These are phyloP conservation scores for Aureobasidium sp. DNA, from an alignment of 2,329 filamentous ascomycete species.

Conservation along the genomic window DNA sequence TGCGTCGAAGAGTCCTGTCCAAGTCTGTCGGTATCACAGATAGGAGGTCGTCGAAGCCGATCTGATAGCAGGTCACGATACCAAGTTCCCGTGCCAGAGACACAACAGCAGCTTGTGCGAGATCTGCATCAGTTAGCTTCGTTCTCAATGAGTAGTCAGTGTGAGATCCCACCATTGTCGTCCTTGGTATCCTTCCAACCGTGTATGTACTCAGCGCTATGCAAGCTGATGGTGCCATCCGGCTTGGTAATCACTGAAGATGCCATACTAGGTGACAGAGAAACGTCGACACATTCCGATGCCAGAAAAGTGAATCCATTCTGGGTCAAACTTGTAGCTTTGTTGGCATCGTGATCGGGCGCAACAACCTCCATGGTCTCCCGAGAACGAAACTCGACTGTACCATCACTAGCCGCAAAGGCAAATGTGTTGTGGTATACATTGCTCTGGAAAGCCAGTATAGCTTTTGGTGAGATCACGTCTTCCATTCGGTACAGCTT, in stretches of 20 bases:
- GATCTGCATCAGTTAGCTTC: background rate
- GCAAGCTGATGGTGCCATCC: conserved; percentile 37
- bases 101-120: conserved; percentile 25
- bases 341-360: conserved; percentile 56
- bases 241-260: conserved; percentile 38
- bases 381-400: conserved; percentile 72
- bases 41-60: conserved; percentile 45
- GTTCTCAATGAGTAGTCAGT: background rate
- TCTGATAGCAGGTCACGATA: conserved; percentile 35
- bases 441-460: conserved; percentile 61
- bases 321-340: conserved; percentile 65
- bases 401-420: conserved; percentile 72
- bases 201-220: conserved; percentile 36
- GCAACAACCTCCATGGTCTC: conserved; percentile 60
- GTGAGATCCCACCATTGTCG: background rate
- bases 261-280: conserved; percentile 43
- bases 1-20: conserved; percentile 54
- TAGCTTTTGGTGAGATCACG: conserved; percentile 60
- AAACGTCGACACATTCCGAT: conserved; percentile 41
- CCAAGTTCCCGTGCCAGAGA: conserved; percentile 30
- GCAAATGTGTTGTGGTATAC: conserved; percentile 67
- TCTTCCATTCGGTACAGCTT: conserved; percentile 59
- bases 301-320: conserved; percentile 68
- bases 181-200: conserved; percentile 18
- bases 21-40: conserved; percentile 32